Percentiles rank a stretch among this genome's conserved stretches.
phyloP scores from a whole-genome alignment of 2,329 filamentous ascomycete genomes.

The Penicillium thymicola region DNA sequence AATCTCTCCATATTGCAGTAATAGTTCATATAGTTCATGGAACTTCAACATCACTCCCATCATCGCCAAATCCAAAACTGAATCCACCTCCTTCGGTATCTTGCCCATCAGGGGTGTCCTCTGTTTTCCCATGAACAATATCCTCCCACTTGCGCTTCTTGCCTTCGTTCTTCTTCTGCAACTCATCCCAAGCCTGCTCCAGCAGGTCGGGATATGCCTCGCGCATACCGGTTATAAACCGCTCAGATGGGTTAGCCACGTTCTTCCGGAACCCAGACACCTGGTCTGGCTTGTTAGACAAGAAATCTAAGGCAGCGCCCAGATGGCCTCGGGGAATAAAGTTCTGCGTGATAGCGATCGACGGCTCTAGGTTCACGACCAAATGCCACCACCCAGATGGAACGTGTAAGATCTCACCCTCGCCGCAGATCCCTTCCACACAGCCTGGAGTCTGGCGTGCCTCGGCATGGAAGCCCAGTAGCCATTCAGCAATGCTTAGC shows the following conservation, averaged over 20 bases:
- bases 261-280: slow-evolving; percentile 78
- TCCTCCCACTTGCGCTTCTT: slow-evolving; percentile 87
- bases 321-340: slow-evolving; percentile 79
- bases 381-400: slow-evolving; percentile 97
- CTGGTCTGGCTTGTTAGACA: slow-evolving; percentile 78
- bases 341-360: slow-evolving; percentile 91
- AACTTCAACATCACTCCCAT: slow-evolving; percentile 54
- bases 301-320: slow-evolving; percentile 70
- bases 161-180: slow-evolving; percentile 60
- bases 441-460: slow-evolving; percentile 74
- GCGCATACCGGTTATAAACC: slow-evolving; percentile 69
- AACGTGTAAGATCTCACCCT: slow-evolving; percentile 86
- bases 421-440: slow-evolving; percentile 76
- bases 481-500: slow-evolving; percentile 94
- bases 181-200: slow-evolving; percentile 60
- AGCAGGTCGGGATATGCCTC: slow-evolving; percentile 65
- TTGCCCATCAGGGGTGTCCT: slow-evolving; percentile 25
- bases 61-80: slow-evolving; percentile 63
- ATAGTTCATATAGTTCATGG: slow-evolving; percentile 36
- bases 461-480: slow-evolving; percentile 82
- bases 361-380: slow-evolving; percentile 80
- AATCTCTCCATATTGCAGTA: background rate
- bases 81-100: slow-evolving; percentile 49
- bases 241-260: slow-evolving; percentile 67
- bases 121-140: slow-evolving; percentile 58